Percentiles rank a stretch among this genome's conserved stretches.
These are phyloP conservation scores for Aspergillus heteromorphus DNA, from an alignment of 495 filamentous ascomycete species.

Conservation along the genomic window DNA sequence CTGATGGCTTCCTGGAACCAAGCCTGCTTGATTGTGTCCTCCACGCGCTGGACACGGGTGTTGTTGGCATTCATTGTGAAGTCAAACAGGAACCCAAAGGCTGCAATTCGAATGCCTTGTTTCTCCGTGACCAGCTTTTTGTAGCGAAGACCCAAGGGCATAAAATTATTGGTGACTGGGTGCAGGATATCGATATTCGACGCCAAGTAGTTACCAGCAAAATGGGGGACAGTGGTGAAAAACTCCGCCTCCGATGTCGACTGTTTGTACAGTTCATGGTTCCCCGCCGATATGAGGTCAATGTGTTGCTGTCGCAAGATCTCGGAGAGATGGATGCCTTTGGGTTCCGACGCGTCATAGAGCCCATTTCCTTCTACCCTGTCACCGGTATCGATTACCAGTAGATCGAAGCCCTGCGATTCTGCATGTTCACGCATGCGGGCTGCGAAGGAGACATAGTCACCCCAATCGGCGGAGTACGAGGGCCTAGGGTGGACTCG, in stretches of 20 bases:
- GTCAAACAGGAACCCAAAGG: constrained; percentile 92
- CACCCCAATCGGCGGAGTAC: constrained; percentile 94
- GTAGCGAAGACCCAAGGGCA: constrained; percentile 76
- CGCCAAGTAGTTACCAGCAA: constrained; percentile 68
- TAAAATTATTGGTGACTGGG: constrained; percentile 57
- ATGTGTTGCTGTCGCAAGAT: constrained; percentile 78
- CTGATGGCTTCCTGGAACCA: constrained; percentile 89
- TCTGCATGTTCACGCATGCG: constrained; percentile 77
- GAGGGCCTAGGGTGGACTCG: constrained; percentile 51
- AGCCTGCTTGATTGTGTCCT: constrained; percentile 68
- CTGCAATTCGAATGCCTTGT: constrained; percentile 72
- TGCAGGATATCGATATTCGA: constrained; percentile 90
- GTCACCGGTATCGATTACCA: constrained; percentile 92
- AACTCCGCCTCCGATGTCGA: constrained; percentile 74
- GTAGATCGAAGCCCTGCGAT: constrained; percentile 68
- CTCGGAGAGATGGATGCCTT: constrained; percentile 79
- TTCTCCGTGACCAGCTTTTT: constrained; percentile 87
- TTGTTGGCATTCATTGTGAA: constrained; percentile 87
- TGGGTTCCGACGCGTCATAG: constrained; percentile 86
- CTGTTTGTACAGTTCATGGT: constrained; percentile 89
- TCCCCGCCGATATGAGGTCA: constrained; percentile 83
- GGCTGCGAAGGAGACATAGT: constrained; percentile 88
- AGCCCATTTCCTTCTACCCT: constrained; percentile 92
- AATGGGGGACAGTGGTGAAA: constrained; percentile 70
- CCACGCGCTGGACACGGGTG: constrained; percentile 73